phyloP scores from a whole-genome alignment of 73 alveolate genomes.

The Paramecium pentaurelia region DNA sequence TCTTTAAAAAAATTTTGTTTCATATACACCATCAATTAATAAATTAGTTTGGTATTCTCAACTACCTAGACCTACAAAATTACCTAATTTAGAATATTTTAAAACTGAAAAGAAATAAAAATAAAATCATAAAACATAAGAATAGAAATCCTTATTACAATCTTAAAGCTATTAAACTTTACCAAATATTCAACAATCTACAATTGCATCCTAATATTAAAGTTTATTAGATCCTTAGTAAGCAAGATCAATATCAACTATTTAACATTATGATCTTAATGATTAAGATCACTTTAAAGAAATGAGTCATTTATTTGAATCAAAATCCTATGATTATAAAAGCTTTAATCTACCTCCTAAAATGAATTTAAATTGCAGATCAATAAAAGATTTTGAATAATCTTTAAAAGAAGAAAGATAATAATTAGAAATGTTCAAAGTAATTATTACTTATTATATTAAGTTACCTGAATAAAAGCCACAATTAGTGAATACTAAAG shows the following conservation, averaged over 20 bases:
- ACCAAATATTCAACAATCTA: not conserved
- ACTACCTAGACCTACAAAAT: not conserved
- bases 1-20: not conserved
- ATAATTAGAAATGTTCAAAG: slow-evolving; percentile 23
- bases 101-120: slow-evolving; percentile 28
- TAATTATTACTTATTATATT: not conserved
- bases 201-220: not conserved
- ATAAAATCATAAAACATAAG: not conserved
- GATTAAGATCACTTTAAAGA: slow-evolving; percentile 29
- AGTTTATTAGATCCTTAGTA: not conserved
- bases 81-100: slow-evolving; percentile 3
- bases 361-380: not conserved
- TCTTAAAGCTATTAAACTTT: not conserved
- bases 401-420: not conserved
- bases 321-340: slow-evolving; percentile 37
- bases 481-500: not conserved
- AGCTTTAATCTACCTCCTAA: slow-evolving; percentile 5
- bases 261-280: slow-evolving; percentile 33
- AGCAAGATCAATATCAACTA: slow-evolving; percentile 20
- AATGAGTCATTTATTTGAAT: slow-evolving; percentile 8
- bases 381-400: slow-evolving; percentile 7
- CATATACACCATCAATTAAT: not conserved
- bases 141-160: not conserved
- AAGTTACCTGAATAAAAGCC: slow-evolving; percentile 20
- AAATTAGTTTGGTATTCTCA: slow-evolving; percentile 4